These are phyloP conservation scores for Melampsora americana DNA, from an alignment of 1,284 basidiomycete genomes.

Conservation along the genomic window DNA sequence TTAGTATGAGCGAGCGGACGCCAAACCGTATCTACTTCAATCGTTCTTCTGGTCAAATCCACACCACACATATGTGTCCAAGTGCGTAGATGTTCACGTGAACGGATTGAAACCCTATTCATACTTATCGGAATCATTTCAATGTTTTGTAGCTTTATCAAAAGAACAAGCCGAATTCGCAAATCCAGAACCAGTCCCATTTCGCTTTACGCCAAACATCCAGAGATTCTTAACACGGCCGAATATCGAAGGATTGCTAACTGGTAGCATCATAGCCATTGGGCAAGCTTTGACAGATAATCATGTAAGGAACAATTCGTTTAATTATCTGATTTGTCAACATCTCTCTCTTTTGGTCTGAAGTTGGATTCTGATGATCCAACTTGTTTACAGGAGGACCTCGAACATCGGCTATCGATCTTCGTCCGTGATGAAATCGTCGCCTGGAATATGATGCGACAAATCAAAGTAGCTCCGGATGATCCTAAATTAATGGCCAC, in stretches of 20 bases:
- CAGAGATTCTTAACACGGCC: conserved; percentile 87
- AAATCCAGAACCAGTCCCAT: conserved; percentile 78
- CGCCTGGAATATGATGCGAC: conserved; percentile 59
- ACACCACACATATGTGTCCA: conserved; percentile 84
- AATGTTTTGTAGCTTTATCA: conserved; percentile 55
- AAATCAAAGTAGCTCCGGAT: conserved; percentile 46
- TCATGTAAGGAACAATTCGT: conserved; percentile 49
- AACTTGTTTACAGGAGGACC: conserved; percentile 66
- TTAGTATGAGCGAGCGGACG: conserved; percentile 77
- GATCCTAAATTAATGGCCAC: conserved; percentile 67
- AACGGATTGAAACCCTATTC: too few species aligned
- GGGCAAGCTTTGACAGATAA: conserved; percentile 85
- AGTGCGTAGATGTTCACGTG: conserved; percentile 58
- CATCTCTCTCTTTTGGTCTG: too few species aligned
- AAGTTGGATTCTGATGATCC: too few species aligned
- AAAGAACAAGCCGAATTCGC: conserved; percentile 49
- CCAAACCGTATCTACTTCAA: conserved; percentile 86
- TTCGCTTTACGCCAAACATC: conserved; percentile 94
- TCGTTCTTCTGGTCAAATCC: conserved; percentile 79
- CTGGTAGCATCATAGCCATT: conserved; percentile 83
- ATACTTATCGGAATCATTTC: background rate
- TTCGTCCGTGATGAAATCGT: conserved; percentile 91
- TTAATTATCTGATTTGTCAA: background rate
- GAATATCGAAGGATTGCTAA: conserved; percentile 83
- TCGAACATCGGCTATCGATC: conserved; percentile 81